Conservation (phyloP, 139 green algal genomes). For the Ostreobium quekettii region DNA sequence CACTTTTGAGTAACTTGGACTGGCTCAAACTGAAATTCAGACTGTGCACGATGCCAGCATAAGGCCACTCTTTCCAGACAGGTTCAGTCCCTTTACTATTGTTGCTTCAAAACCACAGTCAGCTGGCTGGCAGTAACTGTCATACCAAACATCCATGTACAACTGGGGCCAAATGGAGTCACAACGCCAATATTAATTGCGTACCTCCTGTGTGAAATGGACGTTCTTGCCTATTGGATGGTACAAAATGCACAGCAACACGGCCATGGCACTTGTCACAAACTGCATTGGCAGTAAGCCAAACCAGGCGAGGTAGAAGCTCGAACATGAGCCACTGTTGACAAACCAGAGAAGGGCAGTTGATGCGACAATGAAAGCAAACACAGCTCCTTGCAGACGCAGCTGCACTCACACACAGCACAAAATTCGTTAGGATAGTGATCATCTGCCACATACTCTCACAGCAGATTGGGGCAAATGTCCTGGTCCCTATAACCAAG, state of each 20-base stretch:
- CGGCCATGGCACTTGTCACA: slow-evolving; percentile 6
- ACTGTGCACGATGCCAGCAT: too few relatives aligned
- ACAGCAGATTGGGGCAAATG: too few relatives aligned
- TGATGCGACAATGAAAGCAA: slow-evolving; percentile 4
- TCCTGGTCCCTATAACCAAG: too few relatives aligned
- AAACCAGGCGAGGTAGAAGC: slow-evolving; percentile 12
- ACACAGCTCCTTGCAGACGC: slow-evolving; percentile 5
- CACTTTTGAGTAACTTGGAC: too few relatives aligned
- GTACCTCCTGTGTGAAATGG: background rate
- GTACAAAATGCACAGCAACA: background rate
- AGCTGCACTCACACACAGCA: too few relatives aligned
- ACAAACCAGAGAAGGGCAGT: slow-evolving; percentile 15
- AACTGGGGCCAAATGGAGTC: background rate
- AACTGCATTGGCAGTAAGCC: slow-evolving; percentile 17
- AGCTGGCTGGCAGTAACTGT: background rate
- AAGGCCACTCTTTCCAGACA: too few relatives aligned
- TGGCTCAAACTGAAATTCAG: too few relatives aligned
- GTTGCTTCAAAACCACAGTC: background rate
- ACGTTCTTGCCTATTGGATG: background rate
- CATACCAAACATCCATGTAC: background rate
- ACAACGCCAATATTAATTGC: background rate
- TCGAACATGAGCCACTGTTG: slow-evolving; percentile 7
- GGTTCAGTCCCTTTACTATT: too few relatives aligned
- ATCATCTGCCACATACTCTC: too few relatives aligned
- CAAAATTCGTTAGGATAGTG: too few relatives aligned